Conservation (phyloP, 805 yeast species). For the Candida krabiensis region DNA sequence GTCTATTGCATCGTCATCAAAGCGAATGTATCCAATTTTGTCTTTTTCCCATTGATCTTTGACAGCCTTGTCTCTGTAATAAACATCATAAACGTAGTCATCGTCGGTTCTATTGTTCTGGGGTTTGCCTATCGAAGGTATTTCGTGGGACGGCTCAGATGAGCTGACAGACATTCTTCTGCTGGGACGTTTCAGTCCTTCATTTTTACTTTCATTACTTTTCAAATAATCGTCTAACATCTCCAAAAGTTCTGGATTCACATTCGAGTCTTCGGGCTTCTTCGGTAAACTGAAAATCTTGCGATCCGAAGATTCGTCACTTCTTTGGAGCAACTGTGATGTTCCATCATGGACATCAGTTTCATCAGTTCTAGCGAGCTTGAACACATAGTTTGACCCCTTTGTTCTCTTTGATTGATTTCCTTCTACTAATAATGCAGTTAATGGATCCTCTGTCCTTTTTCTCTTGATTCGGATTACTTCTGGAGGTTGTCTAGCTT, state of each 20-base stretch:
- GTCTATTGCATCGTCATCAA: slow-evolving; percentile 50
- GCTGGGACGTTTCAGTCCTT: slow-evolving; percentile 26
- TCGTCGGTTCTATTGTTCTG: slow-evolving; percentile 6
- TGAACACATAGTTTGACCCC: slow-evolving; percentile 40
- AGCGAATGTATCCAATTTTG: slow-evolving; percentile 51
- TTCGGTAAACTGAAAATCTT: slow-evolving; percentile 27
- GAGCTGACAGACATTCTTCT: slow-evolving; percentile 29
- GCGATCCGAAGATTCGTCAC: slow-evolving; percentile 10
- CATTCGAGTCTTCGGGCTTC: slow-evolving; percentile 20
- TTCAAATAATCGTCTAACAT: slow-evolving; percentile 67
- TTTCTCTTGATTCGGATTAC: slow-evolving; percentile 83
- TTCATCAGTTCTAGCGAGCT: slow-evolving; percentile 48
- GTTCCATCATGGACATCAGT: slow-evolving; percentile 20
- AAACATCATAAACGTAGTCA: slow-evolving; percentile 93
- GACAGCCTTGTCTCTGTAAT: slow-evolving; percentile 60
- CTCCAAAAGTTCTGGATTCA: slow-evolving; percentile 67
- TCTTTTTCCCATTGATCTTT: slow-evolving; percentile 38
- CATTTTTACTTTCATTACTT: slow-evolving; percentile 30
- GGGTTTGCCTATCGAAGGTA: slow-evolving; percentile 16
- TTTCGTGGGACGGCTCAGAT: slow-evolving; percentile 16
- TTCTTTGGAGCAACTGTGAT: slow-evolving; percentile 21
- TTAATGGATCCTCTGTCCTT: slow-evolving; percentile 84
- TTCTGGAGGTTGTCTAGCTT: slow-evolving; percentile 43
- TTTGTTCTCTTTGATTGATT: slow-evolving; percentile 41
- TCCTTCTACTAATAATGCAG: slow-evolving; percentile 62